A percentile compares a stretch with the other conserved stretches of the same genome.
Conservation (phyloP, 208 protist genomes). For the Naegleria gruberi region DNA sequence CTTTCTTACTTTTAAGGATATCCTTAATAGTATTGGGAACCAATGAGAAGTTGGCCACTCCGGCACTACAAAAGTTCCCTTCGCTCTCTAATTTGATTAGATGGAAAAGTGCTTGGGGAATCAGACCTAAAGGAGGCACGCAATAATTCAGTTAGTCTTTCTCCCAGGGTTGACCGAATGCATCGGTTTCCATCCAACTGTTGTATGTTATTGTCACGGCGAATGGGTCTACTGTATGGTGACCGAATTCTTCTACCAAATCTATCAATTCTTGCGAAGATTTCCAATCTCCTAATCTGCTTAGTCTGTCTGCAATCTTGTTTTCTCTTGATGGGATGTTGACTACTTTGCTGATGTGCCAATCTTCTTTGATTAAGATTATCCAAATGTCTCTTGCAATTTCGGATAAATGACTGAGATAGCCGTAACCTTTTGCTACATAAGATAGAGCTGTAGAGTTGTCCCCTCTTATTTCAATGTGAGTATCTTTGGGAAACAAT, state of each 20-base stretch:
- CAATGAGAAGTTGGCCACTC: neutral
- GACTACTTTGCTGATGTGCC: neutral
- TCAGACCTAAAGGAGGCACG: neutral
- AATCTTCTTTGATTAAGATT: neutral
- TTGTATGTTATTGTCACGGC: neutral
- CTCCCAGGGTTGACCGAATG: neutral
- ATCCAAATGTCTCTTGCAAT: neutral
- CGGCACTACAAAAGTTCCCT: neutral
- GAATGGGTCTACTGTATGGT: neutral
- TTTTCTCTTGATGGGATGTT: neutral
- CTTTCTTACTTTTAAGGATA: too few relatives aligned
- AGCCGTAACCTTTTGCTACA: neutral
- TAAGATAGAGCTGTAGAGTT: neutral
- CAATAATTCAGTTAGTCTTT: neutral
- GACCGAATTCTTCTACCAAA: neutral
- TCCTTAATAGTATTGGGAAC: too few relatives aligned
- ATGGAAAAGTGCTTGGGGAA: neutral
- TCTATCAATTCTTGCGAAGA: neutral
- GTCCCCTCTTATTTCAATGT: neutral
- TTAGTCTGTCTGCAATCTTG: neutral
- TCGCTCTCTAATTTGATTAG: neutral
- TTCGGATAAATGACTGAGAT: neutral
- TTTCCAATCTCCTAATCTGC: neutral
- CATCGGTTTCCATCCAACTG: neutral
- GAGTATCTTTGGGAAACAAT: neutral